These are phyloP conservation scores for Aspergillus cavernicola DNA, from an alignment of 495 filamentous ascomycete species.

Conservation along the genomic window DNA sequence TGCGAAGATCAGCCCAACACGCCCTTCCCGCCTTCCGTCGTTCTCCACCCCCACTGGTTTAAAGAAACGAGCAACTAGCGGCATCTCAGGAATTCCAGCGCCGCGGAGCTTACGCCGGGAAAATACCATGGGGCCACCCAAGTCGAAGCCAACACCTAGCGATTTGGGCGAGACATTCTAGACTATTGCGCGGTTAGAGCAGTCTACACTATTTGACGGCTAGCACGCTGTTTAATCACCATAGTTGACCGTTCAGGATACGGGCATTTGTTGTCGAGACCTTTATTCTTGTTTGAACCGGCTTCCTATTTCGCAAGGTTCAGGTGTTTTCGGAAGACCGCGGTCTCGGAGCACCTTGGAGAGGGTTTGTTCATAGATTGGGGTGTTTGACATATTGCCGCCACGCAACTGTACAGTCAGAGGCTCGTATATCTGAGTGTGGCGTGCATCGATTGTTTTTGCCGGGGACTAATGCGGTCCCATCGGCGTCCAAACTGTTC, in stretches of 20 bases:
- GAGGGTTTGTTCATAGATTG: slow-evolving; percentile 17
- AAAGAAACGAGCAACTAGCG: slow-evolving; percentile 52
- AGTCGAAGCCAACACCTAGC: slow-evolving; percentile 46
- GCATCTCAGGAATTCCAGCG: slow-evolving; percentile 48
- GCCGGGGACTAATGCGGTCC: slow-evolving; percentile 6
- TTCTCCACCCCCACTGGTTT: slow-evolving; percentile 32
- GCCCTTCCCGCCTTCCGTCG: slow-evolving; percentile 33
- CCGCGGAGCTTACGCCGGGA: slow-evolving; percentile 47
- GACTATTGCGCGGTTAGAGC: slow-evolving; percentile 1
- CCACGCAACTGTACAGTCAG: slow-evolving; percentile 19
- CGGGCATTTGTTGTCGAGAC: slow-evolving; percentile 8
- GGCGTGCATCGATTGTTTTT: slow-evolving; percentile 16
- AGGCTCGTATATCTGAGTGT: slow-evolving; percentile 16
- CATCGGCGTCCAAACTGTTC: slow-evolving; percentile 45
- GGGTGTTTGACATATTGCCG: neutral
- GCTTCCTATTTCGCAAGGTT: too few species aligned
- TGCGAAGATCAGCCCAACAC: slow-evolving; percentile 24
- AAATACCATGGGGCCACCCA: slow-evolving; percentile 53
- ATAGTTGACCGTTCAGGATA: slow-evolving; percentile 17
- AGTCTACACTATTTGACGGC: slow-evolving; percentile 21
- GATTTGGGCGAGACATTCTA: slow-evolving; percentile 69
- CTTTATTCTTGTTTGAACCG: slow-evolving; percentile 11
- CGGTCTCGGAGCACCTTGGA: slow-evolving; percentile 1
- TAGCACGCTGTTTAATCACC: slow-evolving; percentile 15
- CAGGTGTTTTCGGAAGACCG: slow-evolving; percentile 12